Evolutionary conservation across 208 protist species (phyloP).

Genomic region (Trypanosoma lewisi): DNA sequence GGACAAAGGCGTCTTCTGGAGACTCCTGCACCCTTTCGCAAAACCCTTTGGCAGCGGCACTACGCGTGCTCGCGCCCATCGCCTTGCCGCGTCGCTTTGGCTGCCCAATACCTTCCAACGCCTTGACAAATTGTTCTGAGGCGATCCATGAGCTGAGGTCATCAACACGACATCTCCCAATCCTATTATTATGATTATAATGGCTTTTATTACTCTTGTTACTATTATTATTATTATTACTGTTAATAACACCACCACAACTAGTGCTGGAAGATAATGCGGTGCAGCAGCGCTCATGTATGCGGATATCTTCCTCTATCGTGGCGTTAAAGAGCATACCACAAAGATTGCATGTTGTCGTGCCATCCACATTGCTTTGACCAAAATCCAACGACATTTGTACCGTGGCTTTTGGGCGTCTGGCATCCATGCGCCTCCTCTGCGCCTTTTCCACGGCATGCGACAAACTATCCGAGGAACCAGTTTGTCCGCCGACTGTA

Average conservation of each 20-base stretch:
- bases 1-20: constrained; percentile 8
- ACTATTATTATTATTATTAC: background rate
- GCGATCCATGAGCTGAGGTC: constrained; percentile 4
- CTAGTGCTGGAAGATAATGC: background rate
- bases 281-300: constrained; percentile 53
- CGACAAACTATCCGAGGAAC: background rate
- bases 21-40: constrained; percentile 10
- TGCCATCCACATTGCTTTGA: constrained; percentile 33
- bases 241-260: background rate
- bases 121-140: constrained; percentile 5
- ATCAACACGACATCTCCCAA: background rate
- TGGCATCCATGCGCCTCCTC: background rate
- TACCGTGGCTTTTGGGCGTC: constrained; percentile 2
- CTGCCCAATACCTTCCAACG: background rate
- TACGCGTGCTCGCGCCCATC: background rate
- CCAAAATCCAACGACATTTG: constrained; percentile 81
- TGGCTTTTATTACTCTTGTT: background rate
- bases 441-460: background rate
- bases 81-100: background rate
- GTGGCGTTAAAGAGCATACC: constrained; percentile 58
- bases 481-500: too few species aligned
- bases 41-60: background rate
- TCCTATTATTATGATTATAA: background rate
- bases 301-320: constrained; percentile 33
- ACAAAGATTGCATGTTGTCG: constrained; percentile 40